Evolutionary conservation across 179 eudicot species (phyloP).

Genomic region (Carnegiea gigantea): DNA sequence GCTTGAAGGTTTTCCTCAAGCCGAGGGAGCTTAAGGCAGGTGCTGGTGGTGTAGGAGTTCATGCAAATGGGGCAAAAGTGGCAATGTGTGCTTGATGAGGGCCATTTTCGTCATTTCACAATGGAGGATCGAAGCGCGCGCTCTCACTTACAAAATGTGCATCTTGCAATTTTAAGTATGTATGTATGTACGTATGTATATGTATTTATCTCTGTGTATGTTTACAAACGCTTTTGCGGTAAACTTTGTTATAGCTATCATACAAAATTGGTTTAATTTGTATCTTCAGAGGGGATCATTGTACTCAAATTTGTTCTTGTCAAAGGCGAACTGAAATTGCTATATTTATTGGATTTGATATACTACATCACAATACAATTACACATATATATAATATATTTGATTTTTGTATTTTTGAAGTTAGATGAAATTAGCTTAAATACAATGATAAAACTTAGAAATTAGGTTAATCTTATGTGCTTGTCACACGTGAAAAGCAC

Average conservation of each 20-base stretch:
- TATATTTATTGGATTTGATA: not conserved
- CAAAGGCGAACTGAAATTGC: not conserved
- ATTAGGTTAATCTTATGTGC: too few relatives aligned
- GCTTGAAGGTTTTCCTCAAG: constrained; percentile 53
- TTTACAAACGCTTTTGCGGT: not conserved
- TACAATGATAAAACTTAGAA: too few relatives aligned
- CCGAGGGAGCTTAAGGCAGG: constrained; percentile 52
- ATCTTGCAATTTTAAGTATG: constrained; percentile 20
- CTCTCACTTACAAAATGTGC: constrained; percentile 22
- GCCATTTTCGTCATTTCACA: constrained; percentile 26
- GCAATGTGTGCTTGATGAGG: constrained; percentile 15
- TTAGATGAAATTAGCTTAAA: too few relatives aligned
- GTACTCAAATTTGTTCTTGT: not conserved
- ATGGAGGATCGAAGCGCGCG: not conserved
- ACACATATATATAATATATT: not conserved
- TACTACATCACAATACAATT: not conserved
- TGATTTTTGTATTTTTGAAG: too few relatives aligned
- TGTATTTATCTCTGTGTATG: not conserved
- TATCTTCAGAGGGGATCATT: constrained; percentile 1
- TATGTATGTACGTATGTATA: not conserved
- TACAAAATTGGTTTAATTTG: constrained; percentile 18
- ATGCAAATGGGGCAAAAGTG: not conserved
- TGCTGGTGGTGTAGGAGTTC: constrained; percentile 12
- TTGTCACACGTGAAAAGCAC: too few relatives aligned
- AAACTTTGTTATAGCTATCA: not conserved